Evolutionary conservation across 495 filamentous ascomycete genomes (phyloP), one percentile per base, ranked within the genome.

Genomic region (Penicillium tannophilum): DNA sequence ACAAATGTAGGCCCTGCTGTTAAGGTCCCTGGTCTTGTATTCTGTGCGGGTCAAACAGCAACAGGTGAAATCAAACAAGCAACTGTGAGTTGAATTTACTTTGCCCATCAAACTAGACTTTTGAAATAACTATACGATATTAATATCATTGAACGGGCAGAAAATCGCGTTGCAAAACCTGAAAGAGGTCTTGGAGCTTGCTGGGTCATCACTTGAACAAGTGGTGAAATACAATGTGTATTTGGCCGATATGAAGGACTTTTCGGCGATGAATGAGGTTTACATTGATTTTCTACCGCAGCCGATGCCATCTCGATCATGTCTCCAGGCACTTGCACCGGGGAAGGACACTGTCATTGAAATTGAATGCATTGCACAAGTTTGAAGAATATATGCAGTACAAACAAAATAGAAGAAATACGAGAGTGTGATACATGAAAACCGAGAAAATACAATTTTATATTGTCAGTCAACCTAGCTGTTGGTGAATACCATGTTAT

Each of bases 201-300:
- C 86, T 2, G 84, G 84, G 14, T 86, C 84, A 16, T 76, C 72
- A 17, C 70, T 89, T 16, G 73, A 79, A 52, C 84, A 86, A 57
- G 87, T 89, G 5, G 82, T 90, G 56, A 89, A 90, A 65, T 82
- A 84, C 68, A 87, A 83, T 58, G 83, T 89, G 56, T 91, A 88
- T 72, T 73, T 91, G 26, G 79, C 83, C 11, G 82, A 81, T 52
- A 90, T 91, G 87, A 81, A 82, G 55, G 82, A 88, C 62, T 91
- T 90, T 53, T 78, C 77, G 2, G 81, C 83, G 43, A 84, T 90
- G 82, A 89, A 86, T 60, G 74, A 76, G 54, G 82, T 75, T 0
- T 87, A 85, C 58, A 69, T 71, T 57, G 65, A 71, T 50, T 75
- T 75, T 52, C 55, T 73, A 19, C 70, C 65, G 11, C 59, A 76